phyloP scores from a whole-genome alignment of 2,329 filamentous ascomycete genomes.

The Alternaria alternata region DNA sequence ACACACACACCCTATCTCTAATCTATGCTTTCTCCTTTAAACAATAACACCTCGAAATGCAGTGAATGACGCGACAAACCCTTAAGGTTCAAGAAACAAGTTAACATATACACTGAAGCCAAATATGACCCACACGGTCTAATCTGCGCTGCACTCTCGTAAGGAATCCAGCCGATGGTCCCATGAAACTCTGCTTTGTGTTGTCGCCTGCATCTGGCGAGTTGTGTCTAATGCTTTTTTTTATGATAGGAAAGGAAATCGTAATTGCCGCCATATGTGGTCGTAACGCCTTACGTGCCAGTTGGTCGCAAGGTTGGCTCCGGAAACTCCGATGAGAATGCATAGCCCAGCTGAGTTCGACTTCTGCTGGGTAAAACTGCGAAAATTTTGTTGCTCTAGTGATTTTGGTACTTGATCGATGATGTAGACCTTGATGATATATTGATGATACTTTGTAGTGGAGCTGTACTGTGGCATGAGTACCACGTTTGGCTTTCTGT shows the following conservation, averaged over 20 bases:
- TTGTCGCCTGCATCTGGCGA: constrained; percentile 36
- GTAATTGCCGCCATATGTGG: constrained; percentile 29
- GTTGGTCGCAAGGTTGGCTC: constrained; percentile 21
- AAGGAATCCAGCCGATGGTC: constrained; percentile 27
- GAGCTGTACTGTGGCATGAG: constrained; percentile 16
- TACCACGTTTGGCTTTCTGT: constrained; percentile 9
- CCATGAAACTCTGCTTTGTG: constrained; percentile 23
- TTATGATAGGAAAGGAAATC: constrained; percentile 30
- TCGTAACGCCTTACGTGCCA: constrained; percentile 26
- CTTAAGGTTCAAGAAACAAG: constrained; percentile 3
- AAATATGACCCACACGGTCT: constrained; percentile 23
- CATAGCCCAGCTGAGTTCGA: constrained; percentile 26
- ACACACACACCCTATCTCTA: background rate
- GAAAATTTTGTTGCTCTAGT: constrained; percentile 24
- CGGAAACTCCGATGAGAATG: constrained; percentile 43
- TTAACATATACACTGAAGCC: constrained; percentile 29
- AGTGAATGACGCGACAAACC: constrained; percentile 5
- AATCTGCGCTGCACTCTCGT: constrained; percentile 32
- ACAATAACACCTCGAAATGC: constrained; percentile 6
- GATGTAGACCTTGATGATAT: constrained; percentile 30
- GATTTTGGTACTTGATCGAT: constrained; percentile 15
- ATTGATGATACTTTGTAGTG: constrained; percentile 29
- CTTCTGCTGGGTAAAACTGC: constrained; percentile 22
- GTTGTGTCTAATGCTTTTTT: constrained; percentile 50
- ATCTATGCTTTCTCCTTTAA: constrained; percentile 2